phyloP scores from a whole-genome alignment of 2,329 filamentous ascomycete genomes.

The Penicillium digitatum region DNA sequence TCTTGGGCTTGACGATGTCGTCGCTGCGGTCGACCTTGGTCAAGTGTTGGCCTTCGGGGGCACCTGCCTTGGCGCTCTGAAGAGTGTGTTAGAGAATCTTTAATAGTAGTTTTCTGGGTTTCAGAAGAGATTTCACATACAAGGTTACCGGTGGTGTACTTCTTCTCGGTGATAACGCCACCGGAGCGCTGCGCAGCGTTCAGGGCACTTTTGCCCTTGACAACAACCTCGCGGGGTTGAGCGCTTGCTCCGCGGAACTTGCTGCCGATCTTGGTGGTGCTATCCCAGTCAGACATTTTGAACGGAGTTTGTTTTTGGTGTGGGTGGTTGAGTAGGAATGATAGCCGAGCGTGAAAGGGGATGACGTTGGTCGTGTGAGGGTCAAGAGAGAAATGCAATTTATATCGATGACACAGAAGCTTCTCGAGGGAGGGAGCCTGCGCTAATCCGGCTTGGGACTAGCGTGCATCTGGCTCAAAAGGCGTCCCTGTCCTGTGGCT shows the following conservation, averaged over 20 bases:
- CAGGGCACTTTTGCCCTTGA: constrained; percentile 76
- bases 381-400: constrained; percentile 29
- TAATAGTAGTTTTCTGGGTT: not conserved
- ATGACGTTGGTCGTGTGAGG: constrained; percentile 32
- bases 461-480: constrained; percentile 4
- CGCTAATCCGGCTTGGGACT: constrained; percentile 24
- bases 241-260: constrained; percentile 64
- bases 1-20: constrained; percentile 97
- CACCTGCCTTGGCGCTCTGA: constrained; percentile 46
- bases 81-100: constrained; percentile 11
- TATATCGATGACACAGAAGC: constrained; percentile 40
- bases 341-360: constrained; percentile 10
- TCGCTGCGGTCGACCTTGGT: constrained; percentile 97
- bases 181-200: constrained; percentile 87
- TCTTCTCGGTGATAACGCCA: constrained; percentile 87
- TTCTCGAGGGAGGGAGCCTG: constrained; percentile 33
- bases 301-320: not conserved
- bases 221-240: constrained; percentile 73
- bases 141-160: constrained; percentile 70
- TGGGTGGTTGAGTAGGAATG: not conserved
- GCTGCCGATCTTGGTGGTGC: constrained; percentile 88
- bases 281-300: constrained; percentile 77
- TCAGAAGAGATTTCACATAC: constrained; percentile 47
- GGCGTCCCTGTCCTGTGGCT: not conserved
- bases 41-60: constrained; percentile 80